Evolutionary conservation across 2,329 filamentous ascomycete species (phyloP).

Genomic region (Aspergillus eucalypticola): DNA sequence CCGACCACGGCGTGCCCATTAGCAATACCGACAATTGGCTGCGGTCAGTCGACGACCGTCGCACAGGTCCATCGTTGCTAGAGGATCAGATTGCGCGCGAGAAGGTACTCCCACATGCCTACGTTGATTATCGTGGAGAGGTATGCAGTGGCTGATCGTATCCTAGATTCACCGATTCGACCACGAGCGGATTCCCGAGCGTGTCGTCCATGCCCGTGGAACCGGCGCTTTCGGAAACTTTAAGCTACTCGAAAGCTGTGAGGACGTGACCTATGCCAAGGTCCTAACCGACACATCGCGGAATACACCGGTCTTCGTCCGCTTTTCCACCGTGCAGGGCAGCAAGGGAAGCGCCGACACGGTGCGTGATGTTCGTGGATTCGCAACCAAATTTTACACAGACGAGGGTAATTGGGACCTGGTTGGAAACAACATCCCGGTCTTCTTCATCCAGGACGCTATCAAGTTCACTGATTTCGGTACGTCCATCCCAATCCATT

Average conservation of each 20-base stretch:
- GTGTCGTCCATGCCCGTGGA: conserved; percentile 68
- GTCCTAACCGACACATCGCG: conserved; percentile 68
- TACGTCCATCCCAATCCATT: background rate
- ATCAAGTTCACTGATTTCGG: conserved; percentile 41
- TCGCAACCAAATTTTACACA: conserved; percentile 74
- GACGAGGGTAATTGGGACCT: conserved; percentile 74
- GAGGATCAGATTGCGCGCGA: conserved; percentile 73
- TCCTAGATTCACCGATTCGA: conserved; percentile 64
- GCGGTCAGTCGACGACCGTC: conserved; percentile 60
- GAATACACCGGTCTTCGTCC: conserved; percentile 63
- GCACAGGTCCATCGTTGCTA: conserved; percentile 66
- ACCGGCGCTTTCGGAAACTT: conserved; percentile 67
- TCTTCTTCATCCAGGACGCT: conserved; percentile 45
- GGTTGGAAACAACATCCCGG: conserved; percentile 66
- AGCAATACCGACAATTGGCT: conserved; percentile 77
- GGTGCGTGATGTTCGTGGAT: conserved; percentile 74
- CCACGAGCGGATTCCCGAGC: conserved; percentile 68
- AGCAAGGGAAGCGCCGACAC: conserved; percentile 73
- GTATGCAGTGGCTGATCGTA: background rate
- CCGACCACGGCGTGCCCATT: conserved; percentile 75
- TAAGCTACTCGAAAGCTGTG: conserved; percentile 62
- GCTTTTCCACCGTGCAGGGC: conserved; percentile 74
- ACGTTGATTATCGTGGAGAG: background rate
- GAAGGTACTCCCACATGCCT: conserved; percentile 54
- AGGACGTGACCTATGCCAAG: conserved; percentile 63